Conservation (phyloP, 2,329 filamentous ascomycete genomes). For the Aphanocladium album region DNA sequence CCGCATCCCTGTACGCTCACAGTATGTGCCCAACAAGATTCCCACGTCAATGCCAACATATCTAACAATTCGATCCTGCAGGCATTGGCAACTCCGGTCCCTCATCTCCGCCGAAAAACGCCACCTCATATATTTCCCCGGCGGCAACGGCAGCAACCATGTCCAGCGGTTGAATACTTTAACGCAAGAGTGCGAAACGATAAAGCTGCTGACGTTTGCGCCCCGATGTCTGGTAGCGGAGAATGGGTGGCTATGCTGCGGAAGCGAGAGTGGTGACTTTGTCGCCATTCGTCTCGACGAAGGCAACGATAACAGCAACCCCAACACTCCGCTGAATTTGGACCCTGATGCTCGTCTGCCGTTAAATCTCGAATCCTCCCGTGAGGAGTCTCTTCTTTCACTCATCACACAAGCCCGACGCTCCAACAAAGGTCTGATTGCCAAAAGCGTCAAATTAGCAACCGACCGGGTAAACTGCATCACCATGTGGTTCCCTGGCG, state of each 20-base stretch:
- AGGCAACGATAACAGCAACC: constrained; percentile 23
- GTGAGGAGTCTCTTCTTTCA: constrained; percentile 30
- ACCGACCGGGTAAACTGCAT: constrained; percentile 62
- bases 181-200: constrained; percentile 65
- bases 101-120: constrained; percentile 77
- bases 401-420: constrained; percentile 35
- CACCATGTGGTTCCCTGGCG: constrained; percentile 56
- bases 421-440: constrained; percentile 40
- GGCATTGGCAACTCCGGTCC: constrained; percentile 85
- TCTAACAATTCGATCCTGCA: constrained; percentile 34
- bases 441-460: constrained; percentile 50
- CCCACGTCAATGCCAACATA: no score
- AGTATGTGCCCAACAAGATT: constrained; percentile 40
- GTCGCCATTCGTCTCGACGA: constrained; percentile 65
- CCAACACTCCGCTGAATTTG: constrained; percentile 24
- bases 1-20: constrained; percentile 59
- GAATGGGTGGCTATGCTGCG: constrained; percentile 84
- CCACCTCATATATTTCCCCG: constrained; percentile 80
- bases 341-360: constrained; percentile 31
- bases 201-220: constrained; percentile 64
- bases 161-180: constrained; percentile 65
- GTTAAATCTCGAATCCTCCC: constrained; percentile 26
- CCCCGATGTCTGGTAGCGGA: constrained; percentile 86
- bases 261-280: constrained; percentile 84
- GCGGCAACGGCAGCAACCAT: constrained; percentile 59